Evolutionary conservation across 805 yeast species (phyloP).

Genomic region (Cyberlindnera petersonii): DNA sequence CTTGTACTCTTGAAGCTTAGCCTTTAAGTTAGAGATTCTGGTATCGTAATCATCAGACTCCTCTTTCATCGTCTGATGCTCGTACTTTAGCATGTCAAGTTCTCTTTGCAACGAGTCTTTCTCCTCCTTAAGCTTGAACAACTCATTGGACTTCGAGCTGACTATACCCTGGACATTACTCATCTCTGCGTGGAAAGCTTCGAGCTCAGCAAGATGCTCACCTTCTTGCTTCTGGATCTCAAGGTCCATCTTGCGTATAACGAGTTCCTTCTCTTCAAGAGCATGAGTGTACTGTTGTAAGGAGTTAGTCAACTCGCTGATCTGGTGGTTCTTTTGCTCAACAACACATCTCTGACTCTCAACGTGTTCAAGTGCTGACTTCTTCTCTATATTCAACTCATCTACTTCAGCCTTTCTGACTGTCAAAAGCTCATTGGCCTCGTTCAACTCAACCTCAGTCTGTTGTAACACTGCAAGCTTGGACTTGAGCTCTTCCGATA

Average conservation of each 20-base stretch:
- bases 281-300: conserved; percentile 12
- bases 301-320: conserved; percentile 8
- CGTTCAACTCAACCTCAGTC: conserved; percentile 6
- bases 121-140: conserved; percentile 26
- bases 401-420: conserved; percentile 29
- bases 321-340: conserved; percentile 11
- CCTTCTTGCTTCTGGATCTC: conserved; percentile 32
- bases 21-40: conserved; percentile 20
- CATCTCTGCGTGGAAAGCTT: conserved; percentile 33
- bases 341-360: conserved; percentile 4
- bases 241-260: conserved; percentile 28
- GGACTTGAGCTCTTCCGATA: background rate
- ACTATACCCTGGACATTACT: conserved; percentile 30
- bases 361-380: conserved; percentile 5
- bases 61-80: conserved; percentile 23
- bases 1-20: conserved; percentile 21
- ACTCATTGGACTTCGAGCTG: conserved; percentile 28
- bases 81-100: conserved; percentile 25
- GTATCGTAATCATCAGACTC: conserved; percentile 25
- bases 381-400: conserved; percentile 24
- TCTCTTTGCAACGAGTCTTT: conserved; percentile 24
- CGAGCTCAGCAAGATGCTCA: conserved; percentile 36
- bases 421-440: conserved; percentile 18
- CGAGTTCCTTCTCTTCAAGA: conserved; percentile 21
- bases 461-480: background rate